Evolutionary conservation across 495 filamentous ascomycete species (phyloP), one percentile per base, ranked within the genome.

Genomic region (Sordaria brevicollis): DNA sequence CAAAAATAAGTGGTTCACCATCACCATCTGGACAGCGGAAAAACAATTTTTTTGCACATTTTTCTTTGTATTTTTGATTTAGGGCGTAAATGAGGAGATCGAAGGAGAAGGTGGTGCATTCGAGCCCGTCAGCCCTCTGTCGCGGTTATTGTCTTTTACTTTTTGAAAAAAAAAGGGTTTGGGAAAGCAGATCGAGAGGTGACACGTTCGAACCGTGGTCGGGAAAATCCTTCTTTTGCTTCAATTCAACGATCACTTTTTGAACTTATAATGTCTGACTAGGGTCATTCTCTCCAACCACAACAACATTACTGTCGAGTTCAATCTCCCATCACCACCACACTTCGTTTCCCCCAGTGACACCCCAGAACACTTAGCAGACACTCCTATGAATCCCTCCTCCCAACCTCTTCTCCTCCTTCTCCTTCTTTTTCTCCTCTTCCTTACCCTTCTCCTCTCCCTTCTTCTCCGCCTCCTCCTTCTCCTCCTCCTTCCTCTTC

Each of bases 351-450:
- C 5, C 9, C 38, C 7, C 17, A 67, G 65, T 17, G 17, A 11
- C 25, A 35, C 19, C 71, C 35, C 21, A 21, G 19, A 39, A 21
- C 15, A 29, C 31, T 25, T 80, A 89, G 38, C 88, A 89, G 1
- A 89, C 88, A 31, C 76, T 80, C 73, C 88, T 78, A 75, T 89
- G 87, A 43, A 90, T 85, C 5, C 88, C 88, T 34, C 87, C 77
- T n/a, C 70, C 78, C 84, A 89, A 83, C 43, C 86, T 83, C 66
- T 71, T 72, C 71, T 39, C 71, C 66, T 70, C 73, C 71, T 31
- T 74, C 65, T 8, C 81, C 82, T 69, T 71, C 62, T 66, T 41
- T 37, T 25, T 65, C 68, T 25, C 41, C 5, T 69, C 68, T 65
- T 65, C 65, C 41, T 65, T 66, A 13, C 43, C 67, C 21, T 68